phyloP scores from a whole-genome alignment of 768 basidiomycete genomes.

The Amanita brunnescens region DNA sequence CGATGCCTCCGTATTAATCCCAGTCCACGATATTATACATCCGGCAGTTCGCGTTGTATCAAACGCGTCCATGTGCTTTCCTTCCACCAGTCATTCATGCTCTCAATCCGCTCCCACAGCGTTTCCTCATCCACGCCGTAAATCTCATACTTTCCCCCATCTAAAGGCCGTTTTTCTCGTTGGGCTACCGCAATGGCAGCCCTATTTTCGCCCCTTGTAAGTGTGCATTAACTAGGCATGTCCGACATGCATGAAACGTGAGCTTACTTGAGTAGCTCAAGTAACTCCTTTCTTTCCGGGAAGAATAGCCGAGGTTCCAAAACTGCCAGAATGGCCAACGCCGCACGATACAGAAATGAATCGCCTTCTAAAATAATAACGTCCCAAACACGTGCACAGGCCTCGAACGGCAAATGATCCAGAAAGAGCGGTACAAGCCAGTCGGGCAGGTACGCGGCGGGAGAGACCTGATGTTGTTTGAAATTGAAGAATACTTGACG shows the following conservation, averaged over 20 bases:
- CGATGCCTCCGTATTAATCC: no score
- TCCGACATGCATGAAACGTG: neutral
- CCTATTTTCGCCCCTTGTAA: conserved; percentile 65
- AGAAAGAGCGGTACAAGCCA: conserved; percentile 81
- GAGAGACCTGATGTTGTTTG: conserved; percentile 87
- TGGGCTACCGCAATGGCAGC: conserved; percentile 77
- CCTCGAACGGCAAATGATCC: conserved; percentile 85
- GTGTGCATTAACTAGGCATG: neutral
- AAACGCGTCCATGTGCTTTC: conserved; percentile 83
- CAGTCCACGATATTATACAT: conserved; percentile 28
- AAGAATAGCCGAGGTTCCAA: conserved; percentile 85
- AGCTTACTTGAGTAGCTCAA: conserved; percentile 67
- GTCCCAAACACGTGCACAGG: conserved; percentile 86
- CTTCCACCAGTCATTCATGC: conserved; percentile 89
- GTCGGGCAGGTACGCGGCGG: conserved; percentile 70
- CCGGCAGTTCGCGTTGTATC: conserved; percentile 80
- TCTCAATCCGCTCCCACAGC: conserved; percentile 74
- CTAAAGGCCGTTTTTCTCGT: conserved; percentile 51
- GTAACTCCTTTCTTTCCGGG: conserved; percentile 69
- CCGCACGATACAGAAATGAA: conserved; percentile 78
- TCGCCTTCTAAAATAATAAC: conserved; percentile 84
- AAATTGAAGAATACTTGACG: conserved; percentile 84
- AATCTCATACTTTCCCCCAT: conserved; percentile 77
- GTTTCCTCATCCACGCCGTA: conserved; percentile 82
- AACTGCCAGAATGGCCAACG: conserved; percentile 75